Percentiles rank a stretch among this genome's conserved stretches.
Evolutionary conservation across 441 rosid species (phyloP).

Genomic region (Mallotus repandus): DNA sequence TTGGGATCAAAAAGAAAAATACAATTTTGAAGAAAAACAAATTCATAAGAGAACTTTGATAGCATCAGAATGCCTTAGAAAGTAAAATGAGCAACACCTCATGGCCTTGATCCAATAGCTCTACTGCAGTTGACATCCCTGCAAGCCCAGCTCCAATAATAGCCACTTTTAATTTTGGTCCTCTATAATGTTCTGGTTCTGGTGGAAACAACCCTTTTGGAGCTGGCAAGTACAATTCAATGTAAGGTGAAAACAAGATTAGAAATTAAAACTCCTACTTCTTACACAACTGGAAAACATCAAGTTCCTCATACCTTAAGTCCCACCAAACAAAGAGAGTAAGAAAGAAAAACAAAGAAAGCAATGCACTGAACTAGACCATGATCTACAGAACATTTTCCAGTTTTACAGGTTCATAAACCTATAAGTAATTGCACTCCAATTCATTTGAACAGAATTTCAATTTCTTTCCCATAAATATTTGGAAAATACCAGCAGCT

Average conservation of each 20-base stretch:
- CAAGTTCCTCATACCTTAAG: not conserved
- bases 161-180: conserved; percentile 96
- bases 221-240: conserved; percentile 54
- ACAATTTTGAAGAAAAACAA: not conserved
- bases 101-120: conserved; percentile 96
- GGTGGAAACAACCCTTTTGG: conserved; percentile 97
- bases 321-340: not conserved
- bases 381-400: not conserved
- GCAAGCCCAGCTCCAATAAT: conserved; percentile 98
- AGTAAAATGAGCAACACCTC: conserved; percentile 50
- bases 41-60: not conserved
- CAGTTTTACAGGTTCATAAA: not conserved
- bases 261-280: conserved; percentile 5
- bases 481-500: not conserved
- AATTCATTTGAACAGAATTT: not conserved
- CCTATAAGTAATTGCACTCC: not conserved
- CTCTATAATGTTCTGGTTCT: conserved; percentile 84
- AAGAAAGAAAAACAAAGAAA: not conserved
- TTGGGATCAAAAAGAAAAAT: not conserved
- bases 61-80: not conserved
- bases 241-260: conserved; percentile 14
- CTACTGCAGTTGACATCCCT: conserved; percentile 98
- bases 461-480: not conserved
- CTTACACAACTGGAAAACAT: conserved; percentile 13
- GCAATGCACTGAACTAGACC: not conserved